A percentile compares a stretch with the other conserved stretches of the same genome.
Evolutionary conservation across 2,329 filamentous ascomycete genomes (phyloP).

Genomic region (Pseudopyricularia javanii): DNA sequence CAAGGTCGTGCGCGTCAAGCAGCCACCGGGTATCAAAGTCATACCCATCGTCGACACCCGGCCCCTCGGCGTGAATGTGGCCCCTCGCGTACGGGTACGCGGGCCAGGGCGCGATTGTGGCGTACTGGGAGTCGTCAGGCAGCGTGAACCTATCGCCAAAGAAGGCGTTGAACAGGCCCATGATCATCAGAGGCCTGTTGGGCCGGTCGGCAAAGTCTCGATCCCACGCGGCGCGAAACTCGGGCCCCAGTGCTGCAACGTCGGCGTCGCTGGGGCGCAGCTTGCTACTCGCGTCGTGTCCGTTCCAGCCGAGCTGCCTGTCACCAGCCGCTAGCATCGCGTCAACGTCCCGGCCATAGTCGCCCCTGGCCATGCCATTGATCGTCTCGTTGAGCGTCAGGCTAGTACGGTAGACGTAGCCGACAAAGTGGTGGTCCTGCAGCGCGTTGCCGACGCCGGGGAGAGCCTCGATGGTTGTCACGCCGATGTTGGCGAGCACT

Average conservation of each 20-base stretch:
- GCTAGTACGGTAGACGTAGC: constrained; percentile 56
- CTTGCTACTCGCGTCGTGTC: constrained; percentile 38
- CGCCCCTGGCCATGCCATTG: constrained; percentile 15
- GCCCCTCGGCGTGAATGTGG: constrained; percentile 37
- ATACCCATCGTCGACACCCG: constrained; percentile 20
- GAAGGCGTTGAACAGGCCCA: constrained; percentile 3
- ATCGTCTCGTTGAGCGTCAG: constrained; percentile 31
- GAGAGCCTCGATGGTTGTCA: constrained; percentile 57
- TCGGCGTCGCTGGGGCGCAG: constrained; percentile 40
- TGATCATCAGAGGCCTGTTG: constrained; percentile 8
- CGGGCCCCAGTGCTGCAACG: constrained; percentile 33
- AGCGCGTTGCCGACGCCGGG: constrained; percentile 66
- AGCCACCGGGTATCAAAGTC: constrained; percentile 42
- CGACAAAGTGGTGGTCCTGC: constrained; percentile 65
- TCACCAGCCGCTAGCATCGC: constrained; percentile 12
- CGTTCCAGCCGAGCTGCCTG: constrained; percentile 39
- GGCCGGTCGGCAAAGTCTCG: constrained; percentile 26
- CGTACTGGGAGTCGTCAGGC: constrained; percentile 26
- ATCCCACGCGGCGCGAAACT: constrained; percentile 37
- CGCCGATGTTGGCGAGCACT: constrained; percentile 56
- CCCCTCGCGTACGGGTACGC: constrained; percentile 50
- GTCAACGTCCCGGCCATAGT: constrained; percentile 7
- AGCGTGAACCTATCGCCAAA: constrained; percentile 4
- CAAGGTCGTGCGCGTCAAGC: constrained; percentile 26
- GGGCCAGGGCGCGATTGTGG: constrained; percentile 36